Percentiles rank a stretch among this genome's conserved stretches.
These are phyloP conservation scores for Bryoerythrophyllum caledonicum DNA, from an alignment of 225 moss, liverwort and hornwort genomes.

Conservation along the genomic window DNA sequence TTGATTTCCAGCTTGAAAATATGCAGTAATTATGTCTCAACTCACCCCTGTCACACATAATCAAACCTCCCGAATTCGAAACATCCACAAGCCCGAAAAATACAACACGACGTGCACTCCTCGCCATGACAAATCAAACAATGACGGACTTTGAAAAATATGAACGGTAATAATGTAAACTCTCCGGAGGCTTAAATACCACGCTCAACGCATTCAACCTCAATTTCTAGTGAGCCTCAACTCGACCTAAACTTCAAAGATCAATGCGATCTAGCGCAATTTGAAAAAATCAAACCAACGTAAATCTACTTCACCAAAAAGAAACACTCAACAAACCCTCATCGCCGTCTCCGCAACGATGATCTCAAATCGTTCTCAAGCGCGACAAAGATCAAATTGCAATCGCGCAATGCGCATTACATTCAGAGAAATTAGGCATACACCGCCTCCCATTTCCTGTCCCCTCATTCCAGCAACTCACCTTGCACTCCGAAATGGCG, in stretches of 20 bases:
- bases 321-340: not conserved
- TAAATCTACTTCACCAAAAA: not conserved
- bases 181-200: not conserved
- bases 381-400: not conserved
- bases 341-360: not conserved
- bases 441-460: not conserved
- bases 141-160: too few species aligned
- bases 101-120: not conserved
- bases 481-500: slow-evolving; percentile 92
- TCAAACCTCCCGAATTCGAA: not conserved
- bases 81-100: not conserved
- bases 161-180: not conserved
- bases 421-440: not conserved
- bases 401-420: slow-evolving; percentile 6
- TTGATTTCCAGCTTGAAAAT: slow-evolving; percentile 6
- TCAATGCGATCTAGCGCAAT: slow-evolving; percentile 9
- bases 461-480: too few species aligned
- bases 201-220: slow-evolving; percentile 3
- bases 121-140: not conserved
- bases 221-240: slow-evolving; percentile 4
- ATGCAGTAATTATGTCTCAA: not conserved
- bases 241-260: not conserved
- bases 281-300: not conserved
- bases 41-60: not conserved
- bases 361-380: slow-evolving; percentile 2